Base-by-base conservation (phyloP, 352 stramenopile genomes). In the Thalassiosira ordinaria region DNA sequence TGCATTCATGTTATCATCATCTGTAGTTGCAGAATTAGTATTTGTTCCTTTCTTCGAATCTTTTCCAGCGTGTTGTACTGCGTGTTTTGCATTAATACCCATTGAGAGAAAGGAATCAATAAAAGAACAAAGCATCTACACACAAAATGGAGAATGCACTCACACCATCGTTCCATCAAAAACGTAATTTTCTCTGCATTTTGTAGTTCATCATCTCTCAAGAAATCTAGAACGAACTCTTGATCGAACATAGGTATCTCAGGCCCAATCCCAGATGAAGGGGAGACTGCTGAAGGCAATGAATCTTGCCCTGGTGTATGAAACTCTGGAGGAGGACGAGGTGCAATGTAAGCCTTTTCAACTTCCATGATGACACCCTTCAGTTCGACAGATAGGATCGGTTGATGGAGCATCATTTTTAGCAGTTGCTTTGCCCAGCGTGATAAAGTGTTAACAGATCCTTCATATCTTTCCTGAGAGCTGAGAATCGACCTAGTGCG, bases 321-420 rank as follows among this genome's bases (percentile, higher is more conserved):
- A 41, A 78, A 66, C 26, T 78, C 56, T 49, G 35, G 3, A 46
- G 77, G 68, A 27, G 78, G 67, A 0, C 66, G 41, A 35, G 82
- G 82, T 39, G 77, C 77, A 61, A 86, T 29, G 46, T 89, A 89
- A 18, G 65, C 55, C 68, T 89, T 89, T 67, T 89, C 82, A 7
- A 84, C 53, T 27, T 77, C 20, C 13, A 87, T 61, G 9, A 52
- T 71, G n/a, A 83, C 69, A 35, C 61, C 65, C 20, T 51, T 55
- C 18, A 87, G 61, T 33, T 72, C 71, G 49, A 87, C 55, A 18
- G 29, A 51, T 63, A 87, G 63, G 1, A 81, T 51, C 16, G 67
- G 69, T 24, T 56, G 70, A 18, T 64, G 55, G 29, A 80, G 37
- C n/a, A 74, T 9, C 16, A 65, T 14, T 39, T 65, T 46, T 3